Evolutionary conservation across 768 basidiomycete genomes (phyloP).

Genomic region (Ephemerocybe angulata): DNA sequence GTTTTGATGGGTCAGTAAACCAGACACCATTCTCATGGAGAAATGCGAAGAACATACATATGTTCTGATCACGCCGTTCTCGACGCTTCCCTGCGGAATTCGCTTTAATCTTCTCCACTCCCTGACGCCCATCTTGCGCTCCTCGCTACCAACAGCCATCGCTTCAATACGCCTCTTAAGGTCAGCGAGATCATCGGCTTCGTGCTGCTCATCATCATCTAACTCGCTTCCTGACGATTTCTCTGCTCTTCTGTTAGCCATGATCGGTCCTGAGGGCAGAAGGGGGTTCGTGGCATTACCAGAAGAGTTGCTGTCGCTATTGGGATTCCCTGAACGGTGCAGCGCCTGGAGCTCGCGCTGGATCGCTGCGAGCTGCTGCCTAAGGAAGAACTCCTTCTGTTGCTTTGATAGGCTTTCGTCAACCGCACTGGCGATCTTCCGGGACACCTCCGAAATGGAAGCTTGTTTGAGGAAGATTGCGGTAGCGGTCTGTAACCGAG

Average conservation of each 20-base stretch:
- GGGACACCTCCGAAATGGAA: slow-evolving; percentile 76
- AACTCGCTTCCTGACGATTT: slow-evolving; percentile 45
- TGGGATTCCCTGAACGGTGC: slow-evolving; percentile 27
- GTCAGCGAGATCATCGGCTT: slow-evolving; percentile 76
- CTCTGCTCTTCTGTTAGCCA: slow-evolving; percentile 18
- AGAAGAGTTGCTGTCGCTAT: slow-evolving; percentile 8
- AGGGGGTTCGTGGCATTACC: too few species aligned
- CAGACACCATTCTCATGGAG: slow-evolving; percentile 12
- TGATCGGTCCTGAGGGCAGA: slow-evolving; percentile 14
- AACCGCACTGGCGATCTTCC: slow-evolving; percentile 76
- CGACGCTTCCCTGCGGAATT: slow-evolving; percentile 87
- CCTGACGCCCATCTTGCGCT: slow-evolving; percentile 73
- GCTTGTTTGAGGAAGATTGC: slow-evolving; percentile 70
- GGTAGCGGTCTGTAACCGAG: slow-evolving; percentile 63
- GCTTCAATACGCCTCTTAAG: slow-evolving; percentile 71
- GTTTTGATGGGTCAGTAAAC: not conserved
- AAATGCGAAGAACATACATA: slow-evolving; percentile 45
- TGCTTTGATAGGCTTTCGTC: slow-evolving; percentile 85
- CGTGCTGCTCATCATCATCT: slow-evolving; percentile 76
- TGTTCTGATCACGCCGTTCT: slow-evolving; percentile 82
- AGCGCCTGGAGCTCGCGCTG: slow-evolving; percentile 69
- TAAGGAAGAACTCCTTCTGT: slow-evolving; percentile 83
- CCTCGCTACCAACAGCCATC: slow-evolving; percentile 70
- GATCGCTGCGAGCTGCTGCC: slow-evolving; percentile 79
- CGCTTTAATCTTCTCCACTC: slow-evolving; percentile 84